Base-by-base conservation (phyloP, 805 yeast genomes). In the Lipomyces yamanashiensis region DNA sequence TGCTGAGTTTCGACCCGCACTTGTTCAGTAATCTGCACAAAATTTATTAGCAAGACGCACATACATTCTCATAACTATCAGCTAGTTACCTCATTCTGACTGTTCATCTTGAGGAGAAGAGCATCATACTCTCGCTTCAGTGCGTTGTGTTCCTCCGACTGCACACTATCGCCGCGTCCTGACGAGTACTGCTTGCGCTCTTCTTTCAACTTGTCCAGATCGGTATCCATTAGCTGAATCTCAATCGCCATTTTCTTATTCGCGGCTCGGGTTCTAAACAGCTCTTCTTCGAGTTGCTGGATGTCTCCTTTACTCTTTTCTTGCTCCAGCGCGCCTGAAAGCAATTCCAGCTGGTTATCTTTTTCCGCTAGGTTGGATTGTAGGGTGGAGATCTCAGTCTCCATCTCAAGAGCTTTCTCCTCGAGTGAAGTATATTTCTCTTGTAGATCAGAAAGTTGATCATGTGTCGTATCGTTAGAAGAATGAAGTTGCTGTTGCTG, bases 251-350 rank as follows among this genome's bases (percentile, higher is more conserved):
- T 47, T 28, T 66, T 66, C 58, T 59, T 63, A 40, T 59, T 66
- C 7, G 59, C 68, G 34, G 69, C 64, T 1, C 43, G 37, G 10
- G 67, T 44, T 15, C 64, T 39, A 37, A 63, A 63, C 10, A 66
- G 44, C 19, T 59, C 62, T 15, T 64, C 67, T 41, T 66, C 55
- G 10, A 59, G 21, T 17, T 19, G 44, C 9, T 19, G 28, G 6
- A 17, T 5, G 1, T 43, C 58, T 5, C 15, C 47, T 1, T 49
- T 54, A 1, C 23, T 33, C n/a, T 13, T 33, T 40, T 53, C 48
- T 10, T 64, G 82, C 78, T 19, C 81, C 76, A 47, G 83, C 81
- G 50, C 21, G 69, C 82, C 85, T 37, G 77, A 79, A 10, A 84
- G 72, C 44, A 80, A 64, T 61, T 79, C 78, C 36, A 82, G 75